These are phyloP conservation scores for Solanum microdontum DNA, from an alignment of 257 asterid genomes.

Conservation along the genomic window DNA sequence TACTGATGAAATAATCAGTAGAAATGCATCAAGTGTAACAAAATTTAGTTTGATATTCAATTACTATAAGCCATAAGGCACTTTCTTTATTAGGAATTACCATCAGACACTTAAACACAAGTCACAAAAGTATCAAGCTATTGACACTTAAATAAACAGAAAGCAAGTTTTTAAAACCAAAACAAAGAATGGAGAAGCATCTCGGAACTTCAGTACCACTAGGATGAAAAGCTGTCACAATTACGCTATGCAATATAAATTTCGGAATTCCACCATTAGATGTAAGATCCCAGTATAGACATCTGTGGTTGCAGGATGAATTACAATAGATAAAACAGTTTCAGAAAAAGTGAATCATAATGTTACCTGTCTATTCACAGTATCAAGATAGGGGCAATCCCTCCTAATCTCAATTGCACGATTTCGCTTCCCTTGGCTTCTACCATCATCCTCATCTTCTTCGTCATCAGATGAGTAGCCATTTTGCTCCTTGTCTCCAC, in stretches of 20 bases:
- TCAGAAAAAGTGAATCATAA: not conserved
- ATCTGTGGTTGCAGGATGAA: not conserved
- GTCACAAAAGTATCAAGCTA: not conserved
- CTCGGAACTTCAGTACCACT: not conserved
- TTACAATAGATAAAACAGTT: not conserved
- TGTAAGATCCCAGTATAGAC: not conserved
- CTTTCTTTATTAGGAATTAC: not conserved
- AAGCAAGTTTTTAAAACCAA: not conserved
- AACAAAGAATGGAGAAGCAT: not conserved
- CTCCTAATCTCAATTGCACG: slow-evolving; percentile 68
- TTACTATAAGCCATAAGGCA: not conserved
- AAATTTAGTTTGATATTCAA: not conserved
- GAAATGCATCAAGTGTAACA: not conserved
- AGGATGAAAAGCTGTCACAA: not conserved
- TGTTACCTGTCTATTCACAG: slow-evolving; percentile 89
- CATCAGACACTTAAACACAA: not conserved
- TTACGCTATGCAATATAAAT: not conserved
- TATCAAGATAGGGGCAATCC: slow-evolving; percentile 96
- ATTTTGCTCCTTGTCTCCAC: slow-evolving; percentile 7
- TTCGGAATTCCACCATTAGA: not conserved
- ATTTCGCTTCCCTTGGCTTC: slow-evolving; percentile 26
- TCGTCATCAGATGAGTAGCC: slow-evolving; percentile 11
- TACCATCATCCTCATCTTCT: slow-evolving; percentile 35
- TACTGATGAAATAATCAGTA: not conserved
- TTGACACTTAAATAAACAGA: not conserved